Conservation (phyloP, 2,329 filamentous ascomycete species). For the Shiraia bambusicola region DNA sequence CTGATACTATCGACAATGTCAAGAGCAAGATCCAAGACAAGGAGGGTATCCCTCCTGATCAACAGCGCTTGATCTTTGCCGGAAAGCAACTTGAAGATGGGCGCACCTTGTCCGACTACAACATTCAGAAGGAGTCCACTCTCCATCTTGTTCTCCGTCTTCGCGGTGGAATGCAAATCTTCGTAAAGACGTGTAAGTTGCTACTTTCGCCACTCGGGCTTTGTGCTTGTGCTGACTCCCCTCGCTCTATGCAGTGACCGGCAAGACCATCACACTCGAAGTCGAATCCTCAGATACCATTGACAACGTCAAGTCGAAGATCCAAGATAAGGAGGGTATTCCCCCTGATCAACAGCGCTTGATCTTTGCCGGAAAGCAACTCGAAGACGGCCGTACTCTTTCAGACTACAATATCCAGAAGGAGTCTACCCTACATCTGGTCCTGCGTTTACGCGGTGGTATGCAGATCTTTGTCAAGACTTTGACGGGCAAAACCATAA, state of each 20-base stretch:
- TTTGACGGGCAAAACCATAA: constrained; percentile 65
- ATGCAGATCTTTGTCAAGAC: constrained; percentile 67
- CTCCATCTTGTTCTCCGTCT: constrained; percentile 76
- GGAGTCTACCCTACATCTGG: constrained; percentile 70
- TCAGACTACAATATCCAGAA: constrained; percentile 61
- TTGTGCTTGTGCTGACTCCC: constrained; percentile 33
- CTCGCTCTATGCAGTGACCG: constrained; percentile 48
- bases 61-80: constrained; percentile 95
- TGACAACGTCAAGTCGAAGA: constrained; percentile 48
- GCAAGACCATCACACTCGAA: constrained; percentile 56
- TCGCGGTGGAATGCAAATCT: constrained; percentile 65
- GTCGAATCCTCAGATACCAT: constrained; percentile 46
- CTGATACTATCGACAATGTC: constrained; percentile 92
- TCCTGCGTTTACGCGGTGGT: constrained; percentile 69
- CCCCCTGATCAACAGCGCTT: constrained; percentile 60
- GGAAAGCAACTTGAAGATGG: constrained; percentile 97
- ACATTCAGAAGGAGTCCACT: constrained; percentile 83
- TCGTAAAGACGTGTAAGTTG: constrained; percentile 56
- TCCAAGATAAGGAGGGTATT: constrained; percentile 62
- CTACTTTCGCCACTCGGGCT: constrained; percentile 25
- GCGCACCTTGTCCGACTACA: constrained; percentile 88
- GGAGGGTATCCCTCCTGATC: constrained; percentile 94
- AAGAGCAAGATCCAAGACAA: constrained; percentile 98
- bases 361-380: constrained; percentile 61
- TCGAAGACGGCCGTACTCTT: constrained; percentile 59